These are phyloP conservation scores for Botrytis medusae DNA, from an alignment of 2,329 filamentous ascomycete species.

Conservation along the genomic window DNA sequence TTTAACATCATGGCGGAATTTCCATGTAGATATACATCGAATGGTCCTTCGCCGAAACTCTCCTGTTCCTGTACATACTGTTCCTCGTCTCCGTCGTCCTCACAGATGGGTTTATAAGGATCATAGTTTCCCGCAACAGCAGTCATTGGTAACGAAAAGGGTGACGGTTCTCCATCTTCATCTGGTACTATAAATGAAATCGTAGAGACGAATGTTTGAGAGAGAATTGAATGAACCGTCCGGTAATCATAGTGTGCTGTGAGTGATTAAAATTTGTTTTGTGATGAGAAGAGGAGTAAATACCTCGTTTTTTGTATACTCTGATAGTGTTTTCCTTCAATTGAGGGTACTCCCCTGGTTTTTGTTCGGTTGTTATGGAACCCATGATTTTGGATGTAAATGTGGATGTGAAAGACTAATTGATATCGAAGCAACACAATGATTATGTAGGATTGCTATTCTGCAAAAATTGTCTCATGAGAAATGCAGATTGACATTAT, in stretches of 20 bases:
- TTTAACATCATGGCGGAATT: conserved; percentile 22
- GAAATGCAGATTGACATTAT: neutral
- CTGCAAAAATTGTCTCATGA: neutral
- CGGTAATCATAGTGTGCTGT: conserved; percentile 3
- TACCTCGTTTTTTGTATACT: conserved; percentile 8
- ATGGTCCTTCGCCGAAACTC: conserved; percentile 5
- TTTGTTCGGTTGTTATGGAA: neutral
- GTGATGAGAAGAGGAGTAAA: fast-evolving
- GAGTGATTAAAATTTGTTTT: neutral
- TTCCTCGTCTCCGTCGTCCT: conserved; percentile 17
- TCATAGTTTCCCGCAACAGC: neutral
- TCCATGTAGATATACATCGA: conserved; percentile 23
- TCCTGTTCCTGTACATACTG: neutral
- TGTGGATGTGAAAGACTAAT: neutral
- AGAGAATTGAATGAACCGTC: conserved; percentile 24
- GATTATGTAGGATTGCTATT: neutral
- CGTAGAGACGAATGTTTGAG: conserved; percentile 42
- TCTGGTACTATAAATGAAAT: conserved; percentile 42
- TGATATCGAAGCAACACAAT: neutral
- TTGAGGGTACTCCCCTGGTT: neutral
- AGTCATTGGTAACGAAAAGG: conserved; percentile 7
- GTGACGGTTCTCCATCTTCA: conserved; percentile 7
- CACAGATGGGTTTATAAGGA: conserved; percentile 7
- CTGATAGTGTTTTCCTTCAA: conserved; percentile 5
- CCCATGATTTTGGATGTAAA: neutral